These are phyloP conservation scores for Amaranthus tricolor DNA, from an alignment of 179 eudicot genomes.

Conservation along the genomic window DNA sequence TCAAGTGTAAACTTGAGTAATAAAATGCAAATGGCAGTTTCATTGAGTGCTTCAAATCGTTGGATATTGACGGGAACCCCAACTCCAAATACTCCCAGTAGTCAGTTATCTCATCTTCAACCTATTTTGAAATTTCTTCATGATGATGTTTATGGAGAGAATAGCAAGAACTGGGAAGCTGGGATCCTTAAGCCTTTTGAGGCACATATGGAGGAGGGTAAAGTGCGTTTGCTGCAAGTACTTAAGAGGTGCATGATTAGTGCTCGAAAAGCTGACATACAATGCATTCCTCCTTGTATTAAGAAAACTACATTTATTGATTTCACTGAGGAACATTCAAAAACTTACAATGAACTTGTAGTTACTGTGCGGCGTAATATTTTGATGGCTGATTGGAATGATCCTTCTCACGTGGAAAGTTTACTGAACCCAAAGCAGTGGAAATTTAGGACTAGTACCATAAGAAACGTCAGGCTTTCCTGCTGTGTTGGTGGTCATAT, in stretches of 20 bases:
- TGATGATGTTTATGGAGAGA: slow-evolving; percentile 82
- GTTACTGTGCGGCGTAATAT: slow-evolving; percentile 90
- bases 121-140: slow-evolving; percentile 85
- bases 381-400: slow-evolving; percentile 98
- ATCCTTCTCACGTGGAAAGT: slow-evolving; percentile 95
- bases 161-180: slow-evolving; percentile 81
- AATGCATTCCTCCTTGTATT: slow-evolving; percentile 83
- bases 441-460: slow-evolving; percentile 70
- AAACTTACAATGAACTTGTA: slow-evolving; percentile 86
- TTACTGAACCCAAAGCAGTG: slow-evolving; percentile 87
- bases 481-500: slow-evolving; percentile 98
- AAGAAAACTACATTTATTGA: slow-evolving; percentile 61
- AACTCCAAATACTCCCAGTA: slow-evolving; percentile 90
- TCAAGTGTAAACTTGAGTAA: slow-evolving; percentile 84
- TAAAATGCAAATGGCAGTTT: slow-evolving; percentile 83
- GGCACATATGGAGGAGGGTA: slow-evolving; percentile 91
- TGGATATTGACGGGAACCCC: slow-evolving; percentile 98
- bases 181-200: slow-evolving; percentile 89
- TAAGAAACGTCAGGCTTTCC: slow-evolving; percentile 84
- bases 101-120: slow-evolving; percentile 82
- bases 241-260: slow-evolving; percentile 93
- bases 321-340: slow-evolving; percentile 82
- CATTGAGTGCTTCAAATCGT: slow-evolving; percentile 79
- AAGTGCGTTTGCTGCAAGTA: slow-evolving; percentile 67
- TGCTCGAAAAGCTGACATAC: slow-evolving; percentile 86